These are phyloP conservation scores for Cutaneotrichosporon cavernicola DNA, from an alignment of 1,284 basidiomycete genomes.

Conservation along the genomic window DNA sequence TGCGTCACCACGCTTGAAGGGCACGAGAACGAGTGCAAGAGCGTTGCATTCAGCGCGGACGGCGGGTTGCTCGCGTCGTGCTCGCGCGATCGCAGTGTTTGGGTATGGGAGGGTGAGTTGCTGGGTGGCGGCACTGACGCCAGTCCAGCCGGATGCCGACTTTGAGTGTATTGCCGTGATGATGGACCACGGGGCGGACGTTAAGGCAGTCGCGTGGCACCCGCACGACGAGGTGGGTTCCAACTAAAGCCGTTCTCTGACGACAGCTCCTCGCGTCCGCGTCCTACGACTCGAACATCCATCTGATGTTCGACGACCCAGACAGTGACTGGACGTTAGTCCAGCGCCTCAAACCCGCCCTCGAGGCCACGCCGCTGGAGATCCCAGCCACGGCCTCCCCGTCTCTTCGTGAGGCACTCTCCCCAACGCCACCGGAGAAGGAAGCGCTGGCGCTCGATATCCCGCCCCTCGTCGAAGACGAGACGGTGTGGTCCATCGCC, in stretches of 20 bases:
- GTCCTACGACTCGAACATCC: conserved; percentile 96
- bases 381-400: conserved; percentile 21
- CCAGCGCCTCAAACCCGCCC: conserved; percentile 73
- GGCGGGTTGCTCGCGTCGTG: conserved; percentile 88
- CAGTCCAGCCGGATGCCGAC: conserved; percentile 85
- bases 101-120: conserved; percentile 92
- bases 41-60: conserved; percentile 75
- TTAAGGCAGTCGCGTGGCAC: conserved; percentile 94
- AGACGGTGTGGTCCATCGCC: conserved; percentile 86
- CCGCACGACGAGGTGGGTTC: conserved; percentile 80
- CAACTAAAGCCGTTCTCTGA: conserved; percentile 16
- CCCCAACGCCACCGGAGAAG: conserved; percentile 29
- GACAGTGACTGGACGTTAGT: conserved; percentile 93
- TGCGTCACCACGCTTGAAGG: conserved; percentile 83
- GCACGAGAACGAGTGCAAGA: conserved; percentile 97
- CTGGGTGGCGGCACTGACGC: conserved; percentile 11
- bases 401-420: conserved; percentile 13
- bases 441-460: conserved; percentile 36
- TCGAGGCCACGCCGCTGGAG: conserved; percentile 53
- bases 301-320: conserved; percentile 90
- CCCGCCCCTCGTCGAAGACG: conserved; percentile 50
- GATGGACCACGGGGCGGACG: conserved; percentile 97
- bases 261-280: conserved; percentile 86
- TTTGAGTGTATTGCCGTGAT: conserved; percentile 93
- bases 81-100: conserved; percentile 93